Conservation (phyloP, 2,329 filamentous ascomycete genomes). For the Cordyceps tenuipes region DNA sequence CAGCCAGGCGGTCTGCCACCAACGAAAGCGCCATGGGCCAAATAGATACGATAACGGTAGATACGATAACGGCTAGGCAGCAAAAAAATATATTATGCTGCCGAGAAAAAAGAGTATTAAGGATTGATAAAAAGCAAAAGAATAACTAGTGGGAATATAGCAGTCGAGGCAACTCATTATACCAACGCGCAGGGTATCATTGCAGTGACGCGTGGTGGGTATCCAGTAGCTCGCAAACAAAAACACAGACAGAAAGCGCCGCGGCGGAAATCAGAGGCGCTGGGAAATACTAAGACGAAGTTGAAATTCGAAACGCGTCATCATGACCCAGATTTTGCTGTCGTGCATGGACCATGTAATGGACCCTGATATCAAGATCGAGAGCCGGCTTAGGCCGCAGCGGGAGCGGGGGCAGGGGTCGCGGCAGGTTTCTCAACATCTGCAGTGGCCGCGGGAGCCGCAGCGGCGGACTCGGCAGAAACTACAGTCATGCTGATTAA, state of each 20-base stretch:
- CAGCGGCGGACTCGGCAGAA: slow-evolving; percentile 8
- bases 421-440: too few species aligned
- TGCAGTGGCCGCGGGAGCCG: not conserved
- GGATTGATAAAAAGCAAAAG: not conserved
- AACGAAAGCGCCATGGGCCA: slow-evolving; percentile 41
- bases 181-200: slow-evolving; percentile 3
- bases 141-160: slow-evolving; percentile 8
- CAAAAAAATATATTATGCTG: not conserved
- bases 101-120: not conserved
- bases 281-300: slow-evolving; percentile 9
- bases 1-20: not conserved
- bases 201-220: slow-evolving; percentile 7
- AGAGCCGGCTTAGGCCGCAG: slow-evolving; percentile 13
- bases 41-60: slow-evolving; percentile 21
- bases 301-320: not conserved
- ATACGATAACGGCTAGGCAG: not conserved
- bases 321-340: not conserved
- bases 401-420: slow-evolving; percentile 17
- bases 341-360: not conserved
- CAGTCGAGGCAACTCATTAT: slow-evolving; percentile 5
- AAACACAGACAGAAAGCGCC: slow-evolving; percentile 3
- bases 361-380: not conserved
- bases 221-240: slow-evolving; percentile 12
- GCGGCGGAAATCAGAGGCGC: not conserved
- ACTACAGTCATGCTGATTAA: not conserved